phyloP scores from a whole-genome alignment of 768 basidiomycete genomes.

The Goffeauzyma gilvescens region DNA sequence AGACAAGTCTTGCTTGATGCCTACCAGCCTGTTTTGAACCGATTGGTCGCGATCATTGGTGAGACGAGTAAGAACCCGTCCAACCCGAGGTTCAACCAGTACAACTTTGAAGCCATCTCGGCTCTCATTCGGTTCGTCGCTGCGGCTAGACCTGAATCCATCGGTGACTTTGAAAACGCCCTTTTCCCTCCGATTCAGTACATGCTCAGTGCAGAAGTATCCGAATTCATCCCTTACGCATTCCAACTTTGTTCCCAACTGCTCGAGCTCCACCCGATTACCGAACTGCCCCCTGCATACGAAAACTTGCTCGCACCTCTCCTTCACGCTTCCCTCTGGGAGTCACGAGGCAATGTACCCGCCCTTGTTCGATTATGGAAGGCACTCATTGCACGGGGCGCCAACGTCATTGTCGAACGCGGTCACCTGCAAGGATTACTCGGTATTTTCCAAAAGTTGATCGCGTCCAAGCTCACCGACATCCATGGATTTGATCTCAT shows the following conservation, averaged over 20 bases:
- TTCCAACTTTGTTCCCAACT: constrained; percentile 95
- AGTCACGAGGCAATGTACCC: constrained; percentile 83
- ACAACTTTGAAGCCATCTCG: constrained; percentile 90
- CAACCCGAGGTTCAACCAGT: constrained; percentile 95
- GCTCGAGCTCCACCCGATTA: constrained; percentile 54
- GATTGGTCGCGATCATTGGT: constrained; percentile 65
- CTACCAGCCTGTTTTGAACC: constrained; percentile 46
- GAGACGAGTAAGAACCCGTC: constrained; percentile 87
- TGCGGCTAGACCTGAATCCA: constrained; percentile 45
- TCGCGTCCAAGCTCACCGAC: constrained; percentile 71
- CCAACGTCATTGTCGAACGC: constrained; percentile 44
- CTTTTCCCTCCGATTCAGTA: constrained; percentile 72
- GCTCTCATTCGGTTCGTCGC: constrained; percentile 83
- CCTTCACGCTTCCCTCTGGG: constrained; percentile 70
- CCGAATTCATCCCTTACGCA: constrained; percentile 91
- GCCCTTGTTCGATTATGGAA: constrained; percentile 74
- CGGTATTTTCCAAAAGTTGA: constrained; percentile 77
- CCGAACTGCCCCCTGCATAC: constrained; percentile 53
- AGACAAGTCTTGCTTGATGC: constrained; percentile 53
- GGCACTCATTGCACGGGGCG: constrained; percentile 60
- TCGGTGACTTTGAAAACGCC: constrained; percentile 56
- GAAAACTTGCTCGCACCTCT: constrained; percentile 60
- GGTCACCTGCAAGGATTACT: constrained; percentile 61
- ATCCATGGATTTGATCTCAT: constrained; percentile 78
- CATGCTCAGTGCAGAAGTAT: constrained; percentile 79